Percentiles rank a stretch among this genome's conserved stretches.
phyloP scores from a whole-genome alignment of 2,329 filamentous ascomycete species.

The Fusarium brachygibbosum region DNA sequence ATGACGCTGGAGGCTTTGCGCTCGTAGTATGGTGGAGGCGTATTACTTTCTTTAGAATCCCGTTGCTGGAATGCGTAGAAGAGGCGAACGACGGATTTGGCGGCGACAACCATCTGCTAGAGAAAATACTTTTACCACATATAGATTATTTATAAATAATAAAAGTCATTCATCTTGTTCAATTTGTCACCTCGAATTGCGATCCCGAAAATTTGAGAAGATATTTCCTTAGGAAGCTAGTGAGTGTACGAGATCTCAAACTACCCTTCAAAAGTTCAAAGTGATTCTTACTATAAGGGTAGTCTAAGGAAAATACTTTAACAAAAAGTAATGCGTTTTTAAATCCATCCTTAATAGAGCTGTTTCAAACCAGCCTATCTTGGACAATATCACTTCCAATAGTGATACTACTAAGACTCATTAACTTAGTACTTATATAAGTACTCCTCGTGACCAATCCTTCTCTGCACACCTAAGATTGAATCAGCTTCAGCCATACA shows the following conservation, averaged over 20 bases:
- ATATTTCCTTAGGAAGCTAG: neutral
- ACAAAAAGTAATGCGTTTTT: too few species aligned
- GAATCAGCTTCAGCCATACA: neutral
- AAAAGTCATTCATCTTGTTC: neutral
- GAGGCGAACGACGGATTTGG: slow-evolving; percentile 25
- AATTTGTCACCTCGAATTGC: neutral
- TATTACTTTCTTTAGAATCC: neutral
- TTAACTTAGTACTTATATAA: neutral
- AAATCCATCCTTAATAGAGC: neutral
- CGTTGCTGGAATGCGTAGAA: slow-evolving; percentile 25
- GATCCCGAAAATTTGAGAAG: neutral
- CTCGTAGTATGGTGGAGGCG: slow-evolving; percentile 3
- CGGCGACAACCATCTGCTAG: neutral
- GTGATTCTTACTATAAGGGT: too few species aligned
- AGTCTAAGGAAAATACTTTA: too few species aligned
- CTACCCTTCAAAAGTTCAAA: too few species aligned
- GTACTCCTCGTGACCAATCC: neutral
- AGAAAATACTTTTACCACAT: neutral
- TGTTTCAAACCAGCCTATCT: neutral
- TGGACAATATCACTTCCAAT: neutral
- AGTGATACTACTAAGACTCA: neutral
- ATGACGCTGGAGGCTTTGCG: slow-evolving; percentile 10
- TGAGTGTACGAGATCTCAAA: too few species aligned
- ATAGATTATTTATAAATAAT: neutral
- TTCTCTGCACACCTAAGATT: neutral